phyloP scores from a whole-genome alignment of 495 filamentous ascomycete species.

The Penicillium angulare region DNA sequence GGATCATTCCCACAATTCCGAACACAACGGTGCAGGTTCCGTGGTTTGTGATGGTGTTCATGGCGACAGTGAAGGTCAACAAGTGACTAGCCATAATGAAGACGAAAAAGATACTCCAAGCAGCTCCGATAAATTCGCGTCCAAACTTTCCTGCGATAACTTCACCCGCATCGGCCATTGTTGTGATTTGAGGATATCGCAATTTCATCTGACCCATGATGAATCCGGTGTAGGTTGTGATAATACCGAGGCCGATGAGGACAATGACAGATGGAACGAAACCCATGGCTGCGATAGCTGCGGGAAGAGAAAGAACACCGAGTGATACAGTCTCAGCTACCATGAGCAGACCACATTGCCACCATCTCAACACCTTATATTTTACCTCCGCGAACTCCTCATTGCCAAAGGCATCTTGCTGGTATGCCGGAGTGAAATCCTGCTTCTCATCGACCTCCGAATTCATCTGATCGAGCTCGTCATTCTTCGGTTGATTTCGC shows the following conservation, averaged over 20 bases:
- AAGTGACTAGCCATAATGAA: slow-evolving; percentile 80
- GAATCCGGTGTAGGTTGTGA: slow-evolving; percentile 76
- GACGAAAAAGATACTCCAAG: slow-evolving; percentile 64
- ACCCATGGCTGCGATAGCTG: slow-evolving; percentile 62
- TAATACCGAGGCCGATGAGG: slow-evolving; percentile 60
- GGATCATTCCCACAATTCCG: slow-evolving; percentile 60
- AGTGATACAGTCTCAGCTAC: slow-evolving; percentile 74
- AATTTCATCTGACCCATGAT: slow-evolving; percentile 77
- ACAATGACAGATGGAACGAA: slow-evolving; percentile 63
- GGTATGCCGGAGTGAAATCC: slow-evolving; percentile 6
- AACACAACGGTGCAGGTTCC: slow-evolving; percentile 70
- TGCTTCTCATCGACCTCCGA: slow-evolving; percentile 9
- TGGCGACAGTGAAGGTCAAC: slow-evolving; percentile 72
- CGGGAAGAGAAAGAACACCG: slow-evolving; percentile 65
- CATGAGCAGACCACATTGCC: slow-evolving; percentile 54
- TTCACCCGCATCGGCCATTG: slow-evolving; percentile 70
- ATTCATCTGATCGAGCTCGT: not conserved
- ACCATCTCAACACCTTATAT: slow-evolving; percentile 37
- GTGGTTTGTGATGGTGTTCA: slow-evolving; percentile 66
- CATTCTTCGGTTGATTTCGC: not conserved
- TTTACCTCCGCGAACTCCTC: slow-evolving; percentile 32
- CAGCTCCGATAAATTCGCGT: slow-evolving; percentile 61
- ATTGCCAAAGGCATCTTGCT: slow-evolving; percentile 23
- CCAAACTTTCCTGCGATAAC: slow-evolving; percentile 63
- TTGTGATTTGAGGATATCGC: slow-evolving; percentile 66